Evolutionary conservation across 2,329 filamentous ascomycete genomes (phyloP).

Genomic region (Apiospora sp.): DNA sequence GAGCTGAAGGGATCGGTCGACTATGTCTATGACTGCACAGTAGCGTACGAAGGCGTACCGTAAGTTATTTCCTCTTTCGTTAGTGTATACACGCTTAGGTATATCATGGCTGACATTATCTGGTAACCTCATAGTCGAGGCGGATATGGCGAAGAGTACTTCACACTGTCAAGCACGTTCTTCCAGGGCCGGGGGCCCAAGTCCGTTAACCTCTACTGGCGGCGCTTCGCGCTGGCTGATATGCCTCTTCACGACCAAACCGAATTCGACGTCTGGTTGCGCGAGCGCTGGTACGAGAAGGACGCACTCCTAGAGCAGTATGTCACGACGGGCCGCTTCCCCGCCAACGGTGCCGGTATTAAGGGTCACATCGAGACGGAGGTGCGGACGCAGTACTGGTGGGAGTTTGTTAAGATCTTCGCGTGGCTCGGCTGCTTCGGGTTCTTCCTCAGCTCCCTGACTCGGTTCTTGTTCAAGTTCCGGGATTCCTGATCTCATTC

Average conservation of each 20-base stretch:
- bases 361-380: constrained; percentile 64
- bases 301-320: constrained; percentile 89
- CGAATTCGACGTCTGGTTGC: constrained; percentile 84
- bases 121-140: constrained; percentile 63
- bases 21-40: constrained; percentile 91
- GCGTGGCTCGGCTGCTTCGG: constrained; percentile 56
- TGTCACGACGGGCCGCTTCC: constrained; percentile 79
- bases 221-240: constrained; percentile 79
- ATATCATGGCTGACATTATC: neutral
- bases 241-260: constrained; percentile 81
- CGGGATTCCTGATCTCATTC: neutral
- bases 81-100: constrained; percentile 23
- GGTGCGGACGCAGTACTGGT: constrained; percentile 61
- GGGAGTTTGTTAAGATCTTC: constrained; percentile 65
- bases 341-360: constrained; percentile 65
- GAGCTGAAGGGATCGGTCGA: constrained; percentile 78
- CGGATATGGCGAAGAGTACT: constrained; percentile 89
- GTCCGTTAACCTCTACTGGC: constrained; percentile 97
- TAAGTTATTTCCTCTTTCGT: constrained; percentile 57
- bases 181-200: constrained; percentile 89
- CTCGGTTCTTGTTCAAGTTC: neutral
- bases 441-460: constrained; percentile 38
- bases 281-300: constrained; percentile 90
- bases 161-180: constrained; percentile 86
- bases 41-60: constrained; percentile 94